phyloP scores from a whole-genome alignment of 179 eudicot genomes.

The Spinacia oleracea region DNA sequence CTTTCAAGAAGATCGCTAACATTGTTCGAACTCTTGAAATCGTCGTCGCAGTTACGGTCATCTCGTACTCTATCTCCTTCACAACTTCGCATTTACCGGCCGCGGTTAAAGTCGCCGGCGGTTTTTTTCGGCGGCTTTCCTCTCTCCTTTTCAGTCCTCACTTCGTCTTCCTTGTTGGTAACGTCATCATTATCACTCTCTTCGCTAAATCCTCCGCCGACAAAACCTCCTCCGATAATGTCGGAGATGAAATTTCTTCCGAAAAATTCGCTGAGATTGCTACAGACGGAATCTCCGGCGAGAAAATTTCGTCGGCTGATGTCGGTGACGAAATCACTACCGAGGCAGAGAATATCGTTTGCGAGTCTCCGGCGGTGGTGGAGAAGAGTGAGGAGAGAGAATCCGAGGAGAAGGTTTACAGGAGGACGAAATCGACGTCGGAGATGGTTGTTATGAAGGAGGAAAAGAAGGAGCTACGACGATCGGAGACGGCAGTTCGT shows the following conservation, averaged over 20 bases:
- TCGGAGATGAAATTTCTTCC: background rate
- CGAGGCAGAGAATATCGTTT: conserved; percentile 24
- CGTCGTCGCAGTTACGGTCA: conserved; percentile 31
- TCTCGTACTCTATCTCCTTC: conserved; percentile 60
- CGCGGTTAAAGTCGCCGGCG: conserved; percentile 24
- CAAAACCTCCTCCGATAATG: background rate
- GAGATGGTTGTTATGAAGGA: conserved; percentile 11
- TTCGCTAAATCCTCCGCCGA: conserved; percentile 27
- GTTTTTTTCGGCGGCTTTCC: conserved; percentile 24
- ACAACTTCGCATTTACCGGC: conserved; percentile 45
- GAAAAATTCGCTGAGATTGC: background rate
- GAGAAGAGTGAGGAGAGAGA: conserved; percentile 28
- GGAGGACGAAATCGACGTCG: conserved; percentile 45
- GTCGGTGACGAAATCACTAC: background rate
- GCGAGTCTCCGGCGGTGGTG: background rate
- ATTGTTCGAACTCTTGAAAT: conserved; percentile 38
- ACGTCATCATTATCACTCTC: conserved; percentile 50
- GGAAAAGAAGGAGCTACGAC: conserved; percentile 50
- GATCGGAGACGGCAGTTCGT: conserved; percentile 54
- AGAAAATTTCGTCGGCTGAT: background rate
- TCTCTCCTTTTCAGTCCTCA: conserved; percentile 43
- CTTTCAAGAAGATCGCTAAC: conserved; percentile 38
- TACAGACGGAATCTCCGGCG: background rate
- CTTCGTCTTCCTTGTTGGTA: conserved; percentile 62
- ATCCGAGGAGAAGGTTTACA: conserved; percentile 31